Percentiles rank a stretch among this genome's conserved stretches.
phyloP scores from a whole-genome alignment of 441 rosid genomes.

The Pelargonium myrrhifolium region DNA sequence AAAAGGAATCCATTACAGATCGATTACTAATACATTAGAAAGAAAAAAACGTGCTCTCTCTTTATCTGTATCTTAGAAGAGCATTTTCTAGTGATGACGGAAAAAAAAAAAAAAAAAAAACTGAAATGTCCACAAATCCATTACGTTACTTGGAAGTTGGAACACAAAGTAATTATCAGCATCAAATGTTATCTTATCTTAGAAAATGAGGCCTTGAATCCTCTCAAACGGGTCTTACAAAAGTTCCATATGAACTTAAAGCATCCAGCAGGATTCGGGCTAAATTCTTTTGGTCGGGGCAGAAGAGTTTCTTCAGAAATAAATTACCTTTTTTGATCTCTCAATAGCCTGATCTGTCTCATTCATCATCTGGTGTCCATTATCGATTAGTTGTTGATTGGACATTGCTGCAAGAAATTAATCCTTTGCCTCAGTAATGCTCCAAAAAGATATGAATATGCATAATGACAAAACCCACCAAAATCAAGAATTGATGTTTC shows the following conservation, averaged over 20 bases:
- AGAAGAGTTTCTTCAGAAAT: slow-evolving; percentile 7
- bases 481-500: too few relatives aligned
- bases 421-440: slow-evolving; percentile 16
- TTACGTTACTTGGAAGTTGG: too few relatives aligned
- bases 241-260: neutral
- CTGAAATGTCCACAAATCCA: too few relatives aligned
- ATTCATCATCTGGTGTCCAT: slow-evolving; percentile 79
- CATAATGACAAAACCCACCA: too few relatives aligned
- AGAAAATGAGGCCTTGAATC: neutral
- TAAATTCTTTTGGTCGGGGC: neutral
- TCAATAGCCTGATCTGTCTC: slow-evolving; percentile 94
- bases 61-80: too few relatives aligned
- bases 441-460: slow-evolving; percentile 2
- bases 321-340: slow-evolving; percentile 71
- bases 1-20: slow-evolving; percentile 2
- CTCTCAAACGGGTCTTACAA: neutral
- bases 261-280: neutral
- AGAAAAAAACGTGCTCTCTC: too few relatives aligned
- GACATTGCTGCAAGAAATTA: slow-evolving; percentile 61
- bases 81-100: too few relatives aligned
- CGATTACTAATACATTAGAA: neutral
- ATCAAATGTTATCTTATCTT: neutral
- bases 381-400: slow-evolving; percentile 71
- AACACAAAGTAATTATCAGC: neutral
- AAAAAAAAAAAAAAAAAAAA: too few relatives aligned